Base-by-base conservation (phyloP, 2,329 filamentous ascomycete genomes). In the Cordyceps fumosorosea region DNA sequence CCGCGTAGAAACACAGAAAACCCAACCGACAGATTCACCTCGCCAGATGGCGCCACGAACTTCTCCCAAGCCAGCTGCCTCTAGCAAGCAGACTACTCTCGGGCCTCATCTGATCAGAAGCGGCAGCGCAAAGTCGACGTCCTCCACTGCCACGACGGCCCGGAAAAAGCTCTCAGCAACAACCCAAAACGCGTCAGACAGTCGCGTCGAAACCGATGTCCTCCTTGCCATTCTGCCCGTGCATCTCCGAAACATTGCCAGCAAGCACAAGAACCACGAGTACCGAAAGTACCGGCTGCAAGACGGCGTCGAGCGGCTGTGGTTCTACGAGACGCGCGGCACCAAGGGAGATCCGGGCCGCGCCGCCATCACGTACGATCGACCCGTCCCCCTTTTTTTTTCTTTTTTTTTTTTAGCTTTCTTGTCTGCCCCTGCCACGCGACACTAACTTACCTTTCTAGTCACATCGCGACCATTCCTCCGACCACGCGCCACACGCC, bases 201-300 rank as follows among this genome's bases (percentile, higher is more conserved):
- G 51, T 16, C 56, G 47, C 29, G 48, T 59, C 7, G 18, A 60
- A 20, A 44, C 63, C 26, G 69, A 71, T 26, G 67, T 69, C 0
- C 65, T 71, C 0, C 52, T 71, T 0, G 53, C 69, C 5, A 71
- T 71, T 16, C 61, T 66, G 22, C 65, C 64, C 0, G 40, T 63
- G 1, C 68, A 69, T 60, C 32, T 69, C 0, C 57, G 45, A 51
- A 68, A 69, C 20, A 69, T 71, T 51, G 56, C 57, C 29, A 60
- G 42, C 18, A 52, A 60, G n/a, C 24, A 66, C 1, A 71, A 72
- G 63, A 71, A 67, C 29, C 65, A 71, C 0, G 70, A 70, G 44
- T 70, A 68, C 48, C 66, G 69, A 42, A 71, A 67, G 10, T 71
- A 72, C 34, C 56, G 67, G 4, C 62, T 69, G 1, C 64, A 63